phyloP scores from a whole-genome alignment of 2,329 filamentous ascomycete species.

The Pseudogymnoascus verrucosus region DNA sequence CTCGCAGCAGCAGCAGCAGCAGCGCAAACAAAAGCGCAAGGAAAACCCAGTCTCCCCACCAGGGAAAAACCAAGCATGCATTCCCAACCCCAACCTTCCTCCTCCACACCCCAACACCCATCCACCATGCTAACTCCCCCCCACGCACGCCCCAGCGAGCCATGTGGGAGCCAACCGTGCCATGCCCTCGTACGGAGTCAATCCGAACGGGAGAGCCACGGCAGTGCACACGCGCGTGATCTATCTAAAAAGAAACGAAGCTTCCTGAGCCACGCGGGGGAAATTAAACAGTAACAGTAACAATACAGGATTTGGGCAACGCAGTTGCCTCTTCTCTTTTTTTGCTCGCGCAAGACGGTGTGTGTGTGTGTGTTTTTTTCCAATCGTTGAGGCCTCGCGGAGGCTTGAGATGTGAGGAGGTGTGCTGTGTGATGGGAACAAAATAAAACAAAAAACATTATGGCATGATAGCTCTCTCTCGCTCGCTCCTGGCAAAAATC shows the following conservation, averaged over 20 bases:
- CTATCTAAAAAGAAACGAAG: neutral
- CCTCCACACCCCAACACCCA: neutral
- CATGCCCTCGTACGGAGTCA: neutral
- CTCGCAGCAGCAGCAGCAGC: slow-evolving; percentile 2
- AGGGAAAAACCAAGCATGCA: neutral
- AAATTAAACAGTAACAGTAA: slow-evolving; percentile 5
- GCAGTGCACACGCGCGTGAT: neutral
- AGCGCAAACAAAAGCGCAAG: slow-evolving; percentile 3
- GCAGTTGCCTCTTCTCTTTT: neutral
- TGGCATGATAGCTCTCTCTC: neutral
- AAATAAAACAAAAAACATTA: slow-evolving; percentile 1
- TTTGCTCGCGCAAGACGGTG: neutral
- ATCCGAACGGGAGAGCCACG: neutral
- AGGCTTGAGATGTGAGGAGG: neutral
- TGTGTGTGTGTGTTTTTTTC: neutral
- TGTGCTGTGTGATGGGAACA: neutral
- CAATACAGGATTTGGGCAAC: neutral
- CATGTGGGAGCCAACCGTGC: neutral
- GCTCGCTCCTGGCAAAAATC: neutral
- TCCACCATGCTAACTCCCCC: neutral
- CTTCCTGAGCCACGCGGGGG: neutral
- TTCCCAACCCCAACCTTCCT: neutral
- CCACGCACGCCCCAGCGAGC: neutral
- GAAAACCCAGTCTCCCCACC: neutral
- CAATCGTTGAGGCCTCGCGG: neutral